Base-by-base conservation (phyloP, 495 filamentous ascomycete genomes). In the Penicillium subrubescens region DNA sequence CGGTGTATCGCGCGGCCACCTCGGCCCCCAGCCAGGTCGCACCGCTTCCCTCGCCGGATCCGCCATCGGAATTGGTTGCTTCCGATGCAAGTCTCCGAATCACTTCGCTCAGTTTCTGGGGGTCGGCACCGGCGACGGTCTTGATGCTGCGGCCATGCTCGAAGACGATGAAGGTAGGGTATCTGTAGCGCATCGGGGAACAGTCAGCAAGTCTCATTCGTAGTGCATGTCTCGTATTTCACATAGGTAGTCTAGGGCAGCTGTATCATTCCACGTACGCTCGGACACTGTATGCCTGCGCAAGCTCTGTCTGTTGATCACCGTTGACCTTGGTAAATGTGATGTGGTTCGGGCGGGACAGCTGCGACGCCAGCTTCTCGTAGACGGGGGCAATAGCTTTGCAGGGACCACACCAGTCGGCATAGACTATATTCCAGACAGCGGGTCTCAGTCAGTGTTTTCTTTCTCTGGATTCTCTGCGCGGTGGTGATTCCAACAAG, bases 111-210 rank as follows among this genome's bases (percentile, higher is more conserved):
- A 97, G 86, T 69, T 89, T 86, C 58, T 81, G 68, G 21, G 86
- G 83, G 73, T 96, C 83, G 57, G 91, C 92, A 60, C 93, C 93
- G 71, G 84, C 81, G 44, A 97, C 83, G 61, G 88, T 90, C 48
- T 89, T 83, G 35, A 87, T 83, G 58, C 85, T 78, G 61, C 84
- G 81, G 63, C 89, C 87, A 63, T 89, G 83, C 69, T 92, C 90
- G 84, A 97, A 97, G 67, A 96, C 84, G 71, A 97, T 87, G 79
- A 98, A 97, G 48, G 94, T 96, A 17, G 95, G 95, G 64, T 70
- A 70, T 51, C 71, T 74, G 50, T 19, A 63, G 46, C 21, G 44
- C 53, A 44, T 44, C 35, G 34, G 53, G 34, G 5, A 10, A 23
- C 33, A 14, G 53, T 35, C n/a, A 56, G 29, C n/a, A 35, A 39